phyloP scores from a whole-genome alignment of 1,284 basidiomycete species.

The Ceratobasidium sp. region DNA sequence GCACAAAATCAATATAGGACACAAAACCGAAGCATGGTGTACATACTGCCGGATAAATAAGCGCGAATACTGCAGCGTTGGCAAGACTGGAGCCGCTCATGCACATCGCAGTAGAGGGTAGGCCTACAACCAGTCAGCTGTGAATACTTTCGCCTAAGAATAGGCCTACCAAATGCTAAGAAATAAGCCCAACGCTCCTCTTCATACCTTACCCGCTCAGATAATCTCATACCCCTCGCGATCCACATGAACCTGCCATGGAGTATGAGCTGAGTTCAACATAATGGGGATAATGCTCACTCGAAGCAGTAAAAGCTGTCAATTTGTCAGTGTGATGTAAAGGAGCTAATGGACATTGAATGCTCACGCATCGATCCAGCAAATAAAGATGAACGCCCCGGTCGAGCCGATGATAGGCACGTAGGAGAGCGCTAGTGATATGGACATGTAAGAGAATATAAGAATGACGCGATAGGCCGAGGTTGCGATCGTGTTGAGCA shows the following conservation, averaged over 20 bases:
- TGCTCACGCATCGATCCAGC: slow-evolving; percentile 82
- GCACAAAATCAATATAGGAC: slow-evolving; percentile 43
- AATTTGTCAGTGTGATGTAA: slow-evolving; percentile 19
- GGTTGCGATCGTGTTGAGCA: slow-evolving; percentile 72
- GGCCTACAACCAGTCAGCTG: slow-evolving; percentile 52
- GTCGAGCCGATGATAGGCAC: slow-evolving; percentile 68
- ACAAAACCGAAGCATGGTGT: slow-evolving; percentile 10
- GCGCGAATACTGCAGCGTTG: slow-evolving; percentile 75
- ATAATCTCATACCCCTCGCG: slow-evolving; percentile 69
- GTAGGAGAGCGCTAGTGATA: slow-evolving; percentile 67
- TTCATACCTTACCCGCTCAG: slow-evolving; percentile 69
- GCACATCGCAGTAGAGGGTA: slow-evolving; percentile 70
- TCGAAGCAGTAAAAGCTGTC: slow-evolving; percentile 85
- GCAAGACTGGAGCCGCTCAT: slow-evolving; percentile 72
- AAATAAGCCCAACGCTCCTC: slow-evolving; percentile 88
- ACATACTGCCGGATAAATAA: slow-evolving; percentile 74
- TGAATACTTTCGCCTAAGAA: slow-evolving; percentile 20
- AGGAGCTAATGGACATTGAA: slow-evolving; percentile 25
- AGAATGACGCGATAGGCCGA: slow-evolving; percentile 79
- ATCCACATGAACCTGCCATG: slow-evolving; percentile 73
- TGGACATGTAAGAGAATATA: slow-evolving; percentile 72
- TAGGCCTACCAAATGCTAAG: slow-evolving; percentile 70
- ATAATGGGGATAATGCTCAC: slow-evolving; percentile 54
- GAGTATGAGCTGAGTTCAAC: neutral
- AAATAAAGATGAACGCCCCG: slow-evolving; percentile 71